Percentiles rank a stretch among this genome's conserved stretches.
These are phyloP conservation scores for Draba incana DNA, from an alignment of 345 rosid species.

Conservation along the genomic window DNA sequence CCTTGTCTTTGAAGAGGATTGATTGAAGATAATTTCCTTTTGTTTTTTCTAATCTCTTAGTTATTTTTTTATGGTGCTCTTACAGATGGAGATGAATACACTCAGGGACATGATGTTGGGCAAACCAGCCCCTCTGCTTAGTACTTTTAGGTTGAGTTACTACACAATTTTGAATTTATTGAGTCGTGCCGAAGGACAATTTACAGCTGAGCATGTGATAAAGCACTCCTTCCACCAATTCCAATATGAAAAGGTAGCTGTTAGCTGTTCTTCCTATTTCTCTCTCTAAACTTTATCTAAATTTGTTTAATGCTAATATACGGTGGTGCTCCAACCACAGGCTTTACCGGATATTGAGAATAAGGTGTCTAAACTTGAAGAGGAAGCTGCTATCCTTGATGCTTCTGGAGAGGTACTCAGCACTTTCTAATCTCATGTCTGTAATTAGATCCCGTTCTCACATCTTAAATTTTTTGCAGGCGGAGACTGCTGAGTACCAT, in stretches of 20 bases:
- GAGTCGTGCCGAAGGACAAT: constrained; percentile 99
- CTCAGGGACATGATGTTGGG: constrained; percentile 96
- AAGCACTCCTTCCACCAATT: constrained; percentile 95
- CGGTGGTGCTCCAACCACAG: constrained; percentile 44
- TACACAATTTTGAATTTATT: constrained; percentile 92
- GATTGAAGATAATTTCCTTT: constrained; percentile 10
- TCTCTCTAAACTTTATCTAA: not conserved
- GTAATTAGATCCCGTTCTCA: constrained; percentile 24
- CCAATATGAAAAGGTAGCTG: constrained; percentile 89
- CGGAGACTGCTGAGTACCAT: constrained; percentile 88
- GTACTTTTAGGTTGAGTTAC: constrained; percentile 97
- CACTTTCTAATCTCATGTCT: constrained; percentile 20
- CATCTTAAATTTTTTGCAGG: constrained; percentile 48
- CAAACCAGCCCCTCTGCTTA: constrained; percentile 96
- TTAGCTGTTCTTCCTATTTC: constrained; percentile 13
- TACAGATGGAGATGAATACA: constrained; percentile 92
- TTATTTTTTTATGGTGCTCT: constrained; percentile 27
- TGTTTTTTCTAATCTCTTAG: constrained; percentile 29
- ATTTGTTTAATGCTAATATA: constrained; percentile 27
- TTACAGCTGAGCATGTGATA: constrained; percentile 96
- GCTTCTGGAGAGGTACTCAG: constrained; percentile 86
- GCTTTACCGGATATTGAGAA: constrained; percentile 87
- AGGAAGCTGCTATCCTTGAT: constrained; percentile 86
- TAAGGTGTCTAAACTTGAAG: constrained; percentile 79
- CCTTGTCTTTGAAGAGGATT: constrained; percentile 24